Evolutionary conservation across 75 land plant genomes (phyloP), one percentile per base, ranked within the genome.

Genomic region (Gnetum montanum): DNA sequence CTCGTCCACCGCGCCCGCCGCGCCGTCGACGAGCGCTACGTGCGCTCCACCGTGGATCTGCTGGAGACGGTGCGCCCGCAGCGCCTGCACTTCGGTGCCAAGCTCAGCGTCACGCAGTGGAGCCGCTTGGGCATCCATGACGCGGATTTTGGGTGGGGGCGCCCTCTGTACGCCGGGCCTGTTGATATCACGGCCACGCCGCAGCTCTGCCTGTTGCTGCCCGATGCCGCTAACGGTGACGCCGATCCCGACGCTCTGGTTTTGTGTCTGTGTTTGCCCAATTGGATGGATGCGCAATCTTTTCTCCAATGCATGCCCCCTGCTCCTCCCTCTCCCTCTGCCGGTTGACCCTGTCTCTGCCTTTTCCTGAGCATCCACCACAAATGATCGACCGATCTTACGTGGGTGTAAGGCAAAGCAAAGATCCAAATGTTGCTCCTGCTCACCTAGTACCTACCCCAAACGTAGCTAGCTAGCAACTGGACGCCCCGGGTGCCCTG

Each of bases 221-320:
- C 81, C 1, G 27, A n/a, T n/a, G 52, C 26, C 0, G 59, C 50
- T 19, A 30, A 43, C 4, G 23, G 22, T 23, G 65, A 29, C 3
- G 44, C 43, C 2, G 47, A 43, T 6, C 16, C 13, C 19, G 65
- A 29, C 3, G 44, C 43, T 1, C 64, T 73, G 33, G 38, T 78
- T 43, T 61, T 78, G 5, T 78, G 76, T 61, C 68, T 78, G 38
- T 78, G 81, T 69, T 57, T 78, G 72, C 81, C 81, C 16, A n/a
- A n/a, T n/a, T n/a, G n/a, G 68, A 64, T 15, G 10, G 41, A 15
- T 40, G 12, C 41, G 41, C 15, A 15, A n/a, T n/a, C n/a, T n/a
- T n/a, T n/a, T n/a, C n/a, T n/a, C n/a, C n/a, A n/a, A n/a, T n/a
- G n/a, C n/a, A n/a, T n/a, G n/a, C n/a, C n/a, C n/a, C n/a, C n/a